Percentiles rank a stretch among this genome's conserved stretches.
phyloP scores from a whole-genome alignment of 495 filamentous ascomycete genomes.

The Penicillium taxi region DNA sequence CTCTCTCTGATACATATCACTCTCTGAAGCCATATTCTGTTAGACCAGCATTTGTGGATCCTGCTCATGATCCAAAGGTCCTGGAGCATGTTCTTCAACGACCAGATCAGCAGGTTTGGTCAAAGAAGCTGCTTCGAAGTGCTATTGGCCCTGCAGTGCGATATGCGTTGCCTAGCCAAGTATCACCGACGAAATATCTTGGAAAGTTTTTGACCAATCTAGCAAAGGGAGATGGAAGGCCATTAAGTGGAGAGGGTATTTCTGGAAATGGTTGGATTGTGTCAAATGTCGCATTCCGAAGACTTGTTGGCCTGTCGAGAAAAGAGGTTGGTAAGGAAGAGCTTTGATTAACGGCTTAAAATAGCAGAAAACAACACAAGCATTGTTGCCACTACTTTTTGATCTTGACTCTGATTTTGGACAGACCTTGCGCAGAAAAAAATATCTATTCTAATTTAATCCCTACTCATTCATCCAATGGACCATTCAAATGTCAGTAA shows the following conservation, averaged over 20 bases:
- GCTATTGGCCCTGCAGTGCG: conserved; percentile 6
- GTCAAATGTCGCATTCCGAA: conserved; percentile 11
- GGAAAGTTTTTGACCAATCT: conserved; percentile 45
- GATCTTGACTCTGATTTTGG: too few species aligned
- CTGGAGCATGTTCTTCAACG: too few species aligned
- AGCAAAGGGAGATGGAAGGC: conserved; percentile 46
- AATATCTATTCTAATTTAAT: too few species aligned
- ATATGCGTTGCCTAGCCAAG: conserved; percentile 7
- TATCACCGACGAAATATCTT: conserved; percentile 32
- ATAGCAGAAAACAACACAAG: too few species aligned
- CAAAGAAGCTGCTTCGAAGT: background rate
- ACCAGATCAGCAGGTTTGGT: conserved; percentile 23
- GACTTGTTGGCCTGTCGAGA: conserved; percentile 13
- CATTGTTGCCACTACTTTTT: too few species aligned
- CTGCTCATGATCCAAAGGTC: conserved; percentile 40
- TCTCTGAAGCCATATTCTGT: conserved; percentile 42
- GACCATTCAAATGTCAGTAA: too few species aligned
- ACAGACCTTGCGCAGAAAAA: too few species aligned
- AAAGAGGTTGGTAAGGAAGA: too few species aligned
- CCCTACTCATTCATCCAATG: too few species aligned
- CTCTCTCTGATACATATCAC: conserved; percentile 31
- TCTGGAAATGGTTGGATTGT: conserved; percentile 12
- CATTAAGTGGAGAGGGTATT: conserved; percentile 38
- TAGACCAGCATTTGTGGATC: conserved; percentile 48
- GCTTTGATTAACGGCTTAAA: too few species aligned